Evolutionary conservation across 2,329 filamentous ascomycete genomes (phyloP), one percentile per base, ranked within the genome.

Genomic region (Fusarium sp.): DNA sequence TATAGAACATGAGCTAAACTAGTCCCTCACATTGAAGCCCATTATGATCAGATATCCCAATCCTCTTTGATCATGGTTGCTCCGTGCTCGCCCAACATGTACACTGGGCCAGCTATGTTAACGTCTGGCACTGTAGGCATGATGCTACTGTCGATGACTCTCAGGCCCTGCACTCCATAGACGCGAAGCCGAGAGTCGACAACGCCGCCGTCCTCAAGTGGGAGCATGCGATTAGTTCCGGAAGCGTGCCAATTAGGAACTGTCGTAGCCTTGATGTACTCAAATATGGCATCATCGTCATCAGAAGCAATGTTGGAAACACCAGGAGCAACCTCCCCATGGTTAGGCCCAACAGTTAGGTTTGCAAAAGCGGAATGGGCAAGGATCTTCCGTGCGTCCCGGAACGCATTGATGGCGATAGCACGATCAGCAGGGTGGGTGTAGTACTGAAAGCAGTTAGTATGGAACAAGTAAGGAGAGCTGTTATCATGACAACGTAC

Each of bases 71-170:
- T 72, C 24, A 72, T 17, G 3, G 55, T 15, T 0, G 69, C 69
- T 4, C 69, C 83, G 82, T 87, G 91, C 77, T 91, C 89, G 9
- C 83, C 89, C 64, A 90, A 77, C 85, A 88, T 89, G 73, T 91
- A 91, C 5, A 91, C 88, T 5, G 87, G 84, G 65, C 89, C 90
- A 78, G 91, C 89, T 54, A 90, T 90, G 3, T 88, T 85, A n/a
- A 82, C 88, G 83, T 84, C 89, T 66, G 78, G 88, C 79, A 85
- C 89, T 78, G 90, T 83, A 0, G 89, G 89, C 18, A 90, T 86
- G 4, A 76, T 64, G 8, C 63, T 76, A 3, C 69, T 74, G 4
- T 76, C 74, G 20, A 68, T 50, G 2, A 75, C n/a, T 1, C 72
- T 72, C 2, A 76, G 39, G 15, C 66, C 65, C 8, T 75, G 54